These are phyloP conservation scores for Colletotrichum falcatum DNA, from an alignment of 2,329 filamentous ascomycete species.

Conservation along the genomic window DNA sequence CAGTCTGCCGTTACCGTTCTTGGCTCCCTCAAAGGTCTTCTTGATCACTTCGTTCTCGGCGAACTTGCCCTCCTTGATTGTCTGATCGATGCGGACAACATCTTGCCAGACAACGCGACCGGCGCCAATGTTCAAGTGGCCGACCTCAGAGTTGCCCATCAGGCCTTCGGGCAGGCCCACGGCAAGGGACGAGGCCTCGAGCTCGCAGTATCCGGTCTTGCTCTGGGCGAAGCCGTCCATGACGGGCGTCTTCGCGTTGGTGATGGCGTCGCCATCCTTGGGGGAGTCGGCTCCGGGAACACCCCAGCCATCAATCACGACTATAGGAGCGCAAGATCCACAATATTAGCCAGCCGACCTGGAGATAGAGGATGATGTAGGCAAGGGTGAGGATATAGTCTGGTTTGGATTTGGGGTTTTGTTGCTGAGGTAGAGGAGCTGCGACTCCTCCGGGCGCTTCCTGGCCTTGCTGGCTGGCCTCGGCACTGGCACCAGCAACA, in stretches of 20 bases:
- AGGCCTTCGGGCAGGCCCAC: constrained; percentile 96
- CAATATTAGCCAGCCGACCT: constrained; percentile 70
- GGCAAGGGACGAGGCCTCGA: constrained; percentile 95
- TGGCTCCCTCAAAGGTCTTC: constrained; percentile 80
- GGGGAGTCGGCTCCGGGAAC: constrained; percentile 84
- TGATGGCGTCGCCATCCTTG: constrained; percentile 93
- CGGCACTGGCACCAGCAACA: constrained; percentile 10
- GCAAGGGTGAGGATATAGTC: constrained; percentile 42
- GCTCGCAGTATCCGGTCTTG: constrained; percentile 86
- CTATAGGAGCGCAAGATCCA: constrained; percentile 67
- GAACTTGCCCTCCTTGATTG: constrained; percentile 87
- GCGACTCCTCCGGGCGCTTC: constrained; percentile 6
- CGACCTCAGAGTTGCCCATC: constrained; percentile 99
- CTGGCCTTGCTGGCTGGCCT: constrained; percentile 20
- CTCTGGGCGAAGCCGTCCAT: constrained; percentile 94
- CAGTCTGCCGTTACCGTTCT: constrained; percentile 89
- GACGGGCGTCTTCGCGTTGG: constrained; percentile 89
- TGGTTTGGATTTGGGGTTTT: constrained; percentile 38
- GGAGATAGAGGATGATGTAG: constrained; percentile 67
- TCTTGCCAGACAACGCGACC: constrained; percentile 99
- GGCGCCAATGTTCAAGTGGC: constrained; percentile 97
- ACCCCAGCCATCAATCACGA: constrained; percentile 99
- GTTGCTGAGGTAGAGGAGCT: constrained; percentile 38
- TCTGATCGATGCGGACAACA: constrained; percentile 94
- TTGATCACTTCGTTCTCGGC: constrained; percentile 82